Conservation (phyloP, 2,329 filamentous ascomycete genomes). For the Colletotrichum sp. region DNA sequence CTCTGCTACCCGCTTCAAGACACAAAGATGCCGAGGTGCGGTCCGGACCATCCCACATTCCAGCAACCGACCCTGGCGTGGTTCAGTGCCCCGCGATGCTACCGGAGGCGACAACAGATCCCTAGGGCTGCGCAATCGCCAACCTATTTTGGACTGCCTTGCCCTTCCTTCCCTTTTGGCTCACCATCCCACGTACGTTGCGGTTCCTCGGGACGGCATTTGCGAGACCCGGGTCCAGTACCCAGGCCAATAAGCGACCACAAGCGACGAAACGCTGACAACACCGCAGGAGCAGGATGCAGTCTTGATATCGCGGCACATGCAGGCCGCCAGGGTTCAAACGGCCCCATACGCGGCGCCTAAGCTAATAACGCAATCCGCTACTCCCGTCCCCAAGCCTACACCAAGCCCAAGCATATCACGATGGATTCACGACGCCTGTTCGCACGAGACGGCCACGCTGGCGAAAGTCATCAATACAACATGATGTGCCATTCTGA, state of each 20-base stretch:
- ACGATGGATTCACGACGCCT: neutral
- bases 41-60: neutral
- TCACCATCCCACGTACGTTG: neutral
- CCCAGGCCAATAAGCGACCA: neutral
- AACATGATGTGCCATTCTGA: neutral
- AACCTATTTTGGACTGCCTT: neutral
- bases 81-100: neutral
- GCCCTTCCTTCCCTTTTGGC: neutral
- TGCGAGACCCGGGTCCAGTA: neutral
- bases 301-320: neutral
- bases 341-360: neutral
- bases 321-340: neutral
- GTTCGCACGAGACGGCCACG: neutral
- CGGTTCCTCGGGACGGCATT: neutral
- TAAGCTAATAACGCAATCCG: neutral
- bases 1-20: neutral
- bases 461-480: neutral
- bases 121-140: neutral
- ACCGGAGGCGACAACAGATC: neutral
- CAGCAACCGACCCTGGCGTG: neutral
- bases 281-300: neutral
- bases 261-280: neutral
- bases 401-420: neutral
- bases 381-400: neutral
- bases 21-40: neutral